These are phyloP conservation scores for Pichia sp. DNA, from an alignment of 1,139 yeast species.

Conservation along the genomic window DNA sequence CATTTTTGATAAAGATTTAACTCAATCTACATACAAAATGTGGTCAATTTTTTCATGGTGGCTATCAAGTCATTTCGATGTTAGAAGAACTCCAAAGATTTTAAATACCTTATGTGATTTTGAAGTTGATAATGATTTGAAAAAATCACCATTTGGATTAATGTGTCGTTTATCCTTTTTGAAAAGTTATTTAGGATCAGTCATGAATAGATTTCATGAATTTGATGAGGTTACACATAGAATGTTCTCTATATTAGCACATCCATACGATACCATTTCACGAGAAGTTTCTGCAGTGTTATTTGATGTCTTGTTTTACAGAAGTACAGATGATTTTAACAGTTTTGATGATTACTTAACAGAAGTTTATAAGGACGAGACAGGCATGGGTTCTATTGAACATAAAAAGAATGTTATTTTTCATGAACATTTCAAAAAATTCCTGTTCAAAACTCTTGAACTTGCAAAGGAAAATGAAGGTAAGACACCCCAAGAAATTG, in stretches of 20 bases:
- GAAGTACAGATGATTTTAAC: constrained; percentile 45
- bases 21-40: constrained; percentile 69
- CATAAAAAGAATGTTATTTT: constrained; percentile 15
- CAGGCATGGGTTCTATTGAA: constrained; percentile 22
- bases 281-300: constrained; percentile 64
- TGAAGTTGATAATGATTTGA: constrained; percentile 38
- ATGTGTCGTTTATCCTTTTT: constrained; percentile 58
- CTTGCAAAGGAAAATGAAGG: constrained; percentile 21
- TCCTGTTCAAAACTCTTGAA: constrained; percentile 19
- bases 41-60: constrained; percentile 81
- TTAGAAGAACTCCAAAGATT: constrained; percentile 58
- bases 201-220: constrained; percentile 54
- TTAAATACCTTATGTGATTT: constrained; percentile 42
- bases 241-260: constrained; percentile 45
- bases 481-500: constrained; percentile 41
- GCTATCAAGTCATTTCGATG: constrained; percentile 60
- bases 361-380: constrained; percentile 33
- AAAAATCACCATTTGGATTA: constrained; percentile 61
- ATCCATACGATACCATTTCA: constrained; percentile 74
- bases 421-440: constrained; percentile 16
- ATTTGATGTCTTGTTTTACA: constrained; percentile 48
- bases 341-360: constrained; percentile 41
- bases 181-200: constrained; percentile 47
- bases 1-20: constrained; percentile 54
- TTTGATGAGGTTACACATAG: constrained; percentile 43